Evolutionary conservation across 2,329 filamentous ascomycete genomes (phyloP).

Genomic region (Keithomyces neogunnii): DNA sequence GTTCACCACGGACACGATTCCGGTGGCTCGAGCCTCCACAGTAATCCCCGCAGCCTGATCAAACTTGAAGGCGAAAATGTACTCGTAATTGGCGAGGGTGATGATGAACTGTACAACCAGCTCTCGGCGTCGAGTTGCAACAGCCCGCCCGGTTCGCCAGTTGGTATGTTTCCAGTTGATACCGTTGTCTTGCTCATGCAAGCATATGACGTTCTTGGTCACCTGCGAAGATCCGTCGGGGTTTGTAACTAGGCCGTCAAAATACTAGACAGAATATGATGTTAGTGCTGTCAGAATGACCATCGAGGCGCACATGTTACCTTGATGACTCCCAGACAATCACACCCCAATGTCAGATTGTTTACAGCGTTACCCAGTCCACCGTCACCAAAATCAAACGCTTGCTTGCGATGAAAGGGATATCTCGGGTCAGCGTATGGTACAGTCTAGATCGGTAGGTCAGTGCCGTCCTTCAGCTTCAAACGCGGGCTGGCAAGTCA

Average conservation of each 20-base stretch:
- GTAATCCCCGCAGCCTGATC: conserved; percentile 39
- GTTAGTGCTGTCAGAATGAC: not conserved
- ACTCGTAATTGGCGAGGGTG: conserved; percentile 57
- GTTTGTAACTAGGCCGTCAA: conserved; percentile 24
- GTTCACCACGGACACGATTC: conserved; percentile 35
- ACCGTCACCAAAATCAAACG: conserved; percentile 64
- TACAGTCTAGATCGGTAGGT: conserved; percentile 27
- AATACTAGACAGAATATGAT: conserved; percentile 34
- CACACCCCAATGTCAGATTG: conserved; percentile 59
- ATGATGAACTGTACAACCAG: conserved; percentile 54
- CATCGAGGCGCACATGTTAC: conserved; percentile 2
- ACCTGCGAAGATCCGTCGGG: conserved; percentile 26
- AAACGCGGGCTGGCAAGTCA: not conserved
- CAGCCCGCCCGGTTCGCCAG: conserved; percentile 46
- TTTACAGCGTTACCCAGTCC: conserved; percentile 60
- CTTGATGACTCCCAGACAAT: conserved; percentile 56
- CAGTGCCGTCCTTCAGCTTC: no score
- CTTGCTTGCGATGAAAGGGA: conserved; percentile 61
- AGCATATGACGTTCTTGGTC: conserved; percentile 32
- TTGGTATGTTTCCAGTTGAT: conserved; percentile 56
- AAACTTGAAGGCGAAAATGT: conserved; percentile 35
- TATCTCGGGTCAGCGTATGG: conserved; percentile 54
- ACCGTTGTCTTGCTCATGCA: conserved; percentile 32
- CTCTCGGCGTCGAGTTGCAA: conserved; percentile 45
- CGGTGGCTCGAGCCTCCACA: conserved; percentile 26